Base-by-base conservation (phyloP, 371 early-diverging fungal species). In the Funneliformis caledonium region DNA sequence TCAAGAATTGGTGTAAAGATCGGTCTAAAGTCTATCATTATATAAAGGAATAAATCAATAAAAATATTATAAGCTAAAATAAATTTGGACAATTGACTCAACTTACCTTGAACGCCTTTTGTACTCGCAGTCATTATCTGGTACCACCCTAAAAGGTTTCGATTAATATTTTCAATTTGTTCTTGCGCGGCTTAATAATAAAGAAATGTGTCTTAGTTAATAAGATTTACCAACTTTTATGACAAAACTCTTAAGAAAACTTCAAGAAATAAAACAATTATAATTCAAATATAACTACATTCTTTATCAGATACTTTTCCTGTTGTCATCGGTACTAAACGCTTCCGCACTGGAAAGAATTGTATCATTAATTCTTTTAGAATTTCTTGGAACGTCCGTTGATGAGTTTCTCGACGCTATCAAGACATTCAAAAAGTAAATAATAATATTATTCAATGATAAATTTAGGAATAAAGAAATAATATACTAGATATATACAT, bases 1-100 rank as follows among this genome's bases (percentile, higher is more conserved):
- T 79, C 72, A 37, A 79, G 79, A 16, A 42, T 69, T 6, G 56
- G 33, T 22, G 70, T 69, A 79, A 79, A 79, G 22, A 79, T 52
- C 33, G 79, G 79, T 45, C 33, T 69, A 69, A 69, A 79, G 31
- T 79, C 79, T 26, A 45, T 22, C 22, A 12, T n/a, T 33, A 72
- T 14, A 47, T 37, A 4, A n/a, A 56, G 47, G 22, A 31, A 31
- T 19, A 16, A 60, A 26, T 74, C n/a, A 10, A 61, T 43, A 60
- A 60, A 11, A 60, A 9, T 31, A 33, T 11, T 56, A 11, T n/a
- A n/a, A 11, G 42, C 42, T 42, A 14, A 60, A 60, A 22, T 33
- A 12, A 75, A 42, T 37, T 37, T n/a, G n/a, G n/a, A 61, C 65
- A 50, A 50, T 50, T 52, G 19, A 14, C 5, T 52, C 4, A 52